Conservation (phyloP, 2,329 filamentous ascomycete species). For the Stagonosporopsis chrysanthemi region DNA sequence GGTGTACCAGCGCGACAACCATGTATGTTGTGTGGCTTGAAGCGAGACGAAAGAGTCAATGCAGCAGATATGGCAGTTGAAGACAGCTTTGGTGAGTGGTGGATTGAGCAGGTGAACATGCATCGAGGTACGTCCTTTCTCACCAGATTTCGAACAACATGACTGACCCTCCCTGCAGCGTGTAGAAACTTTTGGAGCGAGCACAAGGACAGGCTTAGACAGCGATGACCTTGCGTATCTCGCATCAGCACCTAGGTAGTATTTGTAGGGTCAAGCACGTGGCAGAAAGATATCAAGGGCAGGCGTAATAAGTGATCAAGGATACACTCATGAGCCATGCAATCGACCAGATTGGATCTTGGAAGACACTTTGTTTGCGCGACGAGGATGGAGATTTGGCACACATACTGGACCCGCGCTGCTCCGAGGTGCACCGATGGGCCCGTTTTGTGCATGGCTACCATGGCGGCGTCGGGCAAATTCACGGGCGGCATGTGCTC, state of each 20-base stretch:
- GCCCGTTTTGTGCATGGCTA: slow-evolving; percentile 2
- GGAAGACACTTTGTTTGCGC: background rate
- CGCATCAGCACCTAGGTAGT: slow-evolving; percentile 1
- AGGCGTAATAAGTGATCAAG: background rate
- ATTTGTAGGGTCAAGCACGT: background rate
- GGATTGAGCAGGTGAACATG: slow-evolving; percentile 72
- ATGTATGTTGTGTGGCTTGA: slow-evolving; percentile 87
- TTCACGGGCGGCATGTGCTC: slow-evolving; percentile 19
- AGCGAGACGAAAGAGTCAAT: slow-evolving; percentile 80
- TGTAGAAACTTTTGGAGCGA: slow-evolving; percentile 88
- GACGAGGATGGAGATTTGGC: background rate
- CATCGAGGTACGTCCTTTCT: slow-evolving; percentile 66
- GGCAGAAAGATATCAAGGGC: background rate
- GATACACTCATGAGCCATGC: background rate
- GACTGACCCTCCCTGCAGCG: slow-evolving; percentile 49
- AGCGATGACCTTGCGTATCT: slow-evolving; percentile 61
- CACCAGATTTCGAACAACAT: background rate
- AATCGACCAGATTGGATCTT: background rate
- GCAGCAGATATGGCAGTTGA: slow-evolving; percentile 80
- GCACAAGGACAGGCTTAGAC: slow-evolving; percentile 73
- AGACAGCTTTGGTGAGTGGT: slow-evolving; percentile 97
- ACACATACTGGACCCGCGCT: slow-evolving; percentile 2
- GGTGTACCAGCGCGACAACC: slow-evolving; percentile 75
- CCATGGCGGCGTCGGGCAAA: slow-evolving; percentile 14
- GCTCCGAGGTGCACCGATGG: slow-evolving; percentile 11